Evolutionary conservation across 495 filamentous ascomycete species (phyloP).

Genomic region (Mycothermus thermophilus): DNA sequence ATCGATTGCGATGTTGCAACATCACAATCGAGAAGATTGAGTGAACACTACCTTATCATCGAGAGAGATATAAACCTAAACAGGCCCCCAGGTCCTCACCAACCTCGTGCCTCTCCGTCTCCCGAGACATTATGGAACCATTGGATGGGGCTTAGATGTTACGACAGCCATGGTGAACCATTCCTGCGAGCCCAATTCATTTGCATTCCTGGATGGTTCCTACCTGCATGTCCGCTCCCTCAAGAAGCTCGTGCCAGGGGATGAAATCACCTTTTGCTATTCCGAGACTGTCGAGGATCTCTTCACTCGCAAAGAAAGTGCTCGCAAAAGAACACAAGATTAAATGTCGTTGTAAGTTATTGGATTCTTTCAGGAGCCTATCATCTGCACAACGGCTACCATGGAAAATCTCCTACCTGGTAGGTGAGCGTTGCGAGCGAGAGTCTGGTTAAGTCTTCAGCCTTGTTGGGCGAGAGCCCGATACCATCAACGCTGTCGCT

Average conservation of each 20-base stretch:
- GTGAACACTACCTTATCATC: too few relatives aligned
- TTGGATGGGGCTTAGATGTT: conserved; percentile 50
- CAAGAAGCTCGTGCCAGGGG: conserved; percentile 28
- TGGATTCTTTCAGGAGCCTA: too few relatives aligned
- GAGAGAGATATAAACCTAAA: too few relatives aligned
- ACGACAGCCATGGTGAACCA: conserved; percentile 50
- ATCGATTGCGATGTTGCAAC: too few relatives aligned
- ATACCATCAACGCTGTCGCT: too few relatives aligned
- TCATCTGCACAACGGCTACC: too few relatives aligned
- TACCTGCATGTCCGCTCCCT: conserved; percentile 27
- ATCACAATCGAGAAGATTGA: too few relatives aligned
- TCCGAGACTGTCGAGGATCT: conserved; percentile 44
- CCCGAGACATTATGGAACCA: conserved; percentile 31
- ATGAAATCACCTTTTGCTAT: conserved; percentile 58
- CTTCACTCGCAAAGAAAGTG: conserved; percentile 23
- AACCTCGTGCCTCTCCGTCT: conserved; percentile 10
- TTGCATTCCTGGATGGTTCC: conserved; percentile 45
- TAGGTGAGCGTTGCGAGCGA: too few relatives aligned
- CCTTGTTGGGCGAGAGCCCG: too few relatives aligned
- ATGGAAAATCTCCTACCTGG: too few relatives aligned
- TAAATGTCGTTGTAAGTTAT: conserved; percentile 45
- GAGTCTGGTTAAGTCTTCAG: too few relatives aligned
- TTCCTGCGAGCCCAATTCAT: conserved; percentile 55
- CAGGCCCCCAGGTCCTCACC: conserved; percentile 13
- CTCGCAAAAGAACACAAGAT: conserved; percentile 51